Conservation (phyloP, 495 filamentous ascomycete species). For the Thozetella sp. region DNA sequence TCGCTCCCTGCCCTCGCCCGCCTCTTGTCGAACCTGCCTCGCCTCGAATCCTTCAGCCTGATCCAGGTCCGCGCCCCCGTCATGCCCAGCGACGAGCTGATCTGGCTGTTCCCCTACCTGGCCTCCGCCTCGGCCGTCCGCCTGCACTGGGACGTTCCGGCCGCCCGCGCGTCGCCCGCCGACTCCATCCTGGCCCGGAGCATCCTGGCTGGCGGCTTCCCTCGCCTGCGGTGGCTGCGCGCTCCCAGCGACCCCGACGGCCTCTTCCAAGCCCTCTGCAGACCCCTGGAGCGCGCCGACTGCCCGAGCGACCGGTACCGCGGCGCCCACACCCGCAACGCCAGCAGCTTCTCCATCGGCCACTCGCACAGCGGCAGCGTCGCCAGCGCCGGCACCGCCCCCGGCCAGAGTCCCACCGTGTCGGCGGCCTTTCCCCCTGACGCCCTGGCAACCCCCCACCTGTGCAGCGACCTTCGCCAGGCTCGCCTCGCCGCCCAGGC, state of each 20-base stretch:
- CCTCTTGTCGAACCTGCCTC: slow-evolving; percentile 66
- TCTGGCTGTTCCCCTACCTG: slow-evolving; percentile 69
- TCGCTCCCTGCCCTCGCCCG: slow-evolving; percentile 73
- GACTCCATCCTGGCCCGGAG: slow-evolving; percentile 74
- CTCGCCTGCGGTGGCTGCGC: slow-evolving; percentile 65
- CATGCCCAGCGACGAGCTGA: slow-evolving; percentile 59
- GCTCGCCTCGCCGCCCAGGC: slow-evolving; percentile 58
- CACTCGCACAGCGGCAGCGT: slow-evolving; percentile 8
- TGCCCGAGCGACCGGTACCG: slow-evolving; percentile 34
- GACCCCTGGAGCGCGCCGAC: slow-evolving; percentile 45
- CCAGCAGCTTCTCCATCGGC: background rate
- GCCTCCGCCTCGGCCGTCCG: slow-evolving; percentile 66
- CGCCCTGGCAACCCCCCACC: slow-evolving; percentile 25
- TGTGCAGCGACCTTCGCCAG: slow-evolving; percentile 45
- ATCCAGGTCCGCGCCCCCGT: slow-evolving; percentile 66
- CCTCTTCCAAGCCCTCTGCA: slow-evolving; percentile 70
- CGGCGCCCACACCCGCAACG: slow-evolving; percentile 12
- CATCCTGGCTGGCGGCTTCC: slow-evolving; percentile 72
- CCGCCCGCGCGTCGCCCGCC: slow-evolving; percentile 45
- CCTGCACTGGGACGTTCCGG: slow-evolving; percentile 82
- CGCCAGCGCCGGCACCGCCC: slow-evolving; percentile 1
- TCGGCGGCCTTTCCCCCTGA: slow-evolving; percentile 46
- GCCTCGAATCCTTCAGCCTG: slow-evolving; percentile 68
- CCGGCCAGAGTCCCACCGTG: slow-evolving; percentile 25
- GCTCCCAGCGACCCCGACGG: slow-evolving; percentile 77